phyloP scores from a whole-genome alignment of 2,329 filamentous ascomycete species.

The Colletotrichum sp. region DNA sequence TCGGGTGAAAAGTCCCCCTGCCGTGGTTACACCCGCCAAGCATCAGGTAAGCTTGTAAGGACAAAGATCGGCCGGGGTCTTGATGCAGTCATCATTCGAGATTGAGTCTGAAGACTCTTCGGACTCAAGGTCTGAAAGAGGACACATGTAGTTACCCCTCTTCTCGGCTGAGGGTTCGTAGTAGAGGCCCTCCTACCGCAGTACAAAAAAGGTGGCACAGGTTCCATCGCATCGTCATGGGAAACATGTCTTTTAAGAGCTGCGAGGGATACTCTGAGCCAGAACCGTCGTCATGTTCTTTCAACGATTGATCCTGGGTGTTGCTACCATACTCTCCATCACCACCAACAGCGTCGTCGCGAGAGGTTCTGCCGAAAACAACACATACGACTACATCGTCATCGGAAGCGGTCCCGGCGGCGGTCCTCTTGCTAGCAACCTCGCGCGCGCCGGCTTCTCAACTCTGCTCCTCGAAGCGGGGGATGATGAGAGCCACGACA shows the following conservation, averaged over 20 bases:
- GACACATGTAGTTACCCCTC: neutral
- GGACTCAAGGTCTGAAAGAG: neutral
- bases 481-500: conserved; percentile 29
- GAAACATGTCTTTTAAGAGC: neutral
- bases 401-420: conserved; percentile 63
- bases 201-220: neutral
- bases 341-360: neutral
- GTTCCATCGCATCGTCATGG: neutral
- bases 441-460: conserved; percentile 59
- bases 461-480: conserved; percentile 64
- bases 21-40: neutral
- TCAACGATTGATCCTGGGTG: neutral
- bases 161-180: neutral
- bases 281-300: neutral
- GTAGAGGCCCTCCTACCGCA: neutral
- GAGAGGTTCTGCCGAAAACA: neutral
- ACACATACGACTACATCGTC: conserved; percentile 60
- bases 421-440: conserved; percentile 55
- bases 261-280: neutral
- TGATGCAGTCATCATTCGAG: neutral
- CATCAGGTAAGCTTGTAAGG: neutral
- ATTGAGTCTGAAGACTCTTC: neutral
- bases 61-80: neutral
- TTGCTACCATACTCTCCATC: neutral
- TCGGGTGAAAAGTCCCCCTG: neutral